Evolutionary conservation across 1,139 yeast species (phyloP), one percentile per base, ranked within the genome.

Genomic region (Trichomonascaceae sp.): DNA sequence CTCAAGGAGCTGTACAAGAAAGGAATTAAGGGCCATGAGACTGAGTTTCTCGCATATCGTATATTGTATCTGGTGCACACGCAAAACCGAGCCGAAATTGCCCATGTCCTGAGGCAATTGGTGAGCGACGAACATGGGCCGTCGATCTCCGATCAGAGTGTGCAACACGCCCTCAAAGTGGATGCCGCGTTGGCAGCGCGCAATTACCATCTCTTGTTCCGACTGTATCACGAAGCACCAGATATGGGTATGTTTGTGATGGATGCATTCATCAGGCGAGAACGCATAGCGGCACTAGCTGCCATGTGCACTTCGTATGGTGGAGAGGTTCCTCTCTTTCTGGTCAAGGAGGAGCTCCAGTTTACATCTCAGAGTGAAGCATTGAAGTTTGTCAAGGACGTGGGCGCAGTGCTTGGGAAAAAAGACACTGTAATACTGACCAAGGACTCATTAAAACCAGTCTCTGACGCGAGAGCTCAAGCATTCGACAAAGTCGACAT

Each of bases 41-140:
- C 60, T 35, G 96, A 87, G 52, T 82, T 81, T 50, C 57, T 75
- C 33, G 69, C 82, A 31, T 87, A 82, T 53, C 64, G 87, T 34
- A 65, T 84, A n/a, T 60, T 85, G 3, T 87, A 87, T 53, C 69
- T 76, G 60, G 60, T 84, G 35, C 69, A 84, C 49, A 87, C 93
- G n/a, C 74, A 71, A 33, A 82, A 82, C 54, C 50, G 45, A 31
- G 52, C 51, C 17, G 62, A 46, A 33, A 46, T 48, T 34, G 53
- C 49, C 32, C 54, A 48, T 26, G 36, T 46, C 31, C 41, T 57
- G 32, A 44, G 48, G 9, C 45, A 41, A 26, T 43, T 52, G 38
- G 54, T 45, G 32, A 51, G 43, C 33, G 45, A 46, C 30, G 40
- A 51, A 39, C 26, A 32, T 15, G 23, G 14, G n/a, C n/a, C 14